Base-by-base conservation (phyloP, 352 stramenopile species). In the Globisporangium lucens region DNA sequence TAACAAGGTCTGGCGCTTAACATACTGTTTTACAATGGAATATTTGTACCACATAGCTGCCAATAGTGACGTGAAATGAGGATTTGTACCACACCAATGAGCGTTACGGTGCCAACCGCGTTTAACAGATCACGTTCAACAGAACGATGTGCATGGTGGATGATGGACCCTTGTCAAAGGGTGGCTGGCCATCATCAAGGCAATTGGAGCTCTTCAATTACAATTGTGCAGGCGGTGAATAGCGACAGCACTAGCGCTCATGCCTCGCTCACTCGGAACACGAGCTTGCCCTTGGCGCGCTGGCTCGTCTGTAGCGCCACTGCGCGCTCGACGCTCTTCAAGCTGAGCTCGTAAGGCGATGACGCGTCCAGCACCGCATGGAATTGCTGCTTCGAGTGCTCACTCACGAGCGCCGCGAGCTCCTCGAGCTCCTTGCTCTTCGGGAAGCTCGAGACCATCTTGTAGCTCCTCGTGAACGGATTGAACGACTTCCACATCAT, bases 241-340 rank as follows among this genome's bases (percentile, higher is more conserved):
- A 20, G 13, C 13, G 38, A 5, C 13, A 2, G 2, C 1, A 4
- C 13, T 20, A 20, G 13, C 12, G 2, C 12, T 46, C 38, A 27
- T 9, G 46, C 24, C 2, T 22, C 24, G 52, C 27, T 58, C 56
- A 55, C 58, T 15, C 58, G 38, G 35, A 67, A 67, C 12, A 97
- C 83, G 4, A 95, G 74, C 70, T 97, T 97, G 57, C 88, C 89
- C 51, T 94, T 82, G 27, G 78, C 75, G 63, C 89, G 83, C 20
- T 86, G 80, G 57, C 81, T 96, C 35, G 63, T 63, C 66, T 91
- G 87, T 9, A 83, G 58, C 20, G 66, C 61, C 61, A 97, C 82
- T 3, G 87, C 89, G 46, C 71, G 64, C 56, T 77, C 58, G 3
- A 88, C 79, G 30, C 77, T 79, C 38, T 87, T 74, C 27, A 73